A percentile compares a stretch with the other conserved stretches of the same genome.
These are phyloP conservation scores for Macaranga tanarius DNA, from an alignment of 441 rosid species.

Conservation along the genomic window DNA sequence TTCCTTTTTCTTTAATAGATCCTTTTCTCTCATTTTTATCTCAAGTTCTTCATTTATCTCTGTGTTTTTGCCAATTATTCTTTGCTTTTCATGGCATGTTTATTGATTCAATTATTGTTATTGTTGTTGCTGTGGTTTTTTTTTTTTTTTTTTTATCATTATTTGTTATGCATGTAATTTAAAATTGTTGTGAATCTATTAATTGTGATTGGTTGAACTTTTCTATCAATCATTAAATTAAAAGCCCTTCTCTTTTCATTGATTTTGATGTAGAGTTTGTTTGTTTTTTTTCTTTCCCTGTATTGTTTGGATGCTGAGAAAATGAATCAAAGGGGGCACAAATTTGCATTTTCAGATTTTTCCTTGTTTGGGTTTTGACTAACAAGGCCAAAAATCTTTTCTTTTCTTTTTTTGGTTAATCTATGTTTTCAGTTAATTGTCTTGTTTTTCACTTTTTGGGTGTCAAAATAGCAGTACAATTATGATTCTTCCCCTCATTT, in stretches of 20 bases:
- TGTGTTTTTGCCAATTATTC: not conserved
- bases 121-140: not conserved
- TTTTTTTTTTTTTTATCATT: too few species aligned
- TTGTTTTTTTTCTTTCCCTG: not conserved
- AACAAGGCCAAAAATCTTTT: not conserved
- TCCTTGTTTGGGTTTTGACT: not conserved
- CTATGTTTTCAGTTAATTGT: too few species aligned
- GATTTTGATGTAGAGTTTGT: not conserved
- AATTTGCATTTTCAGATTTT: not conserved
- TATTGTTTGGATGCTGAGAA: conserved; percentile 9
- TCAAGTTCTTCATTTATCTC: not conserved
- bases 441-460: not conserved
- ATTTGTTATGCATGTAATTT: too few species aligned
- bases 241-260: not conserved
- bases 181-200: not conserved
- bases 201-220: not conserved
- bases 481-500: not conserved
- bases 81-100: not conserved
- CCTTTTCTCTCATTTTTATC: not conserved
- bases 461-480: not conserved
- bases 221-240: not conserved
- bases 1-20: not conserved
- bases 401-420: not conserved
- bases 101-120: not conserved
- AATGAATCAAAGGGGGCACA: not conserved